Evolutionary conservation across 2,329 filamentous ascomycete species (phyloP).

Genomic region (Claviceps quebecensis): DNA sequence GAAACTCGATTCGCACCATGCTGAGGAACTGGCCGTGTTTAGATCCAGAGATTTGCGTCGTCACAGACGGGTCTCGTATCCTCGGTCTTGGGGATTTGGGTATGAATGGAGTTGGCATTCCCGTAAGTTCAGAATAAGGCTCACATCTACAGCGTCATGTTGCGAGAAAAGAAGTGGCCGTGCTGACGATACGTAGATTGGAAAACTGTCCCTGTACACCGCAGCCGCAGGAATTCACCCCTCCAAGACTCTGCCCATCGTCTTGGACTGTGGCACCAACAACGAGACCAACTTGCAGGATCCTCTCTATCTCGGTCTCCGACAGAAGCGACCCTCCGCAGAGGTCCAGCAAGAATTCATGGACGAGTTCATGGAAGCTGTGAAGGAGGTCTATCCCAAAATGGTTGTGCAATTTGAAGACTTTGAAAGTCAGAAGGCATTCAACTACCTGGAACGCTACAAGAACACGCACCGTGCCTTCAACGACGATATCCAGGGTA

Average conservation of each 20-base stretch:
- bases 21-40: constrained; percentile 85
- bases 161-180: not conserved
- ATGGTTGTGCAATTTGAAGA: constrained; percentile 89
- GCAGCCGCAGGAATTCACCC: constrained; percentile 91
- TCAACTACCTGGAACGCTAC: constrained; percentile 84
- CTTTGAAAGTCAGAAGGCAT: constrained; percentile 85
- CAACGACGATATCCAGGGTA: constrained; percentile 97
- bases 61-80: constrained; percentile 90
- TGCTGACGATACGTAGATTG: constrained; percentile 39
- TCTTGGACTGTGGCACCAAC: constrained; percentile 51
- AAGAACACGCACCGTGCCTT: constrained; percentile 84
- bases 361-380: constrained; percentile 92
- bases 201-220: constrained; percentile 90
- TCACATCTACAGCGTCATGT: not conserved
- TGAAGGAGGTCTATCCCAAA: constrained; percentile 55
- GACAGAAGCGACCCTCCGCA: constrained; percentile 63
- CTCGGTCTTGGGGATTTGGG: constrained; percentile 88
- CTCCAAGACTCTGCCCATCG: constrained; percentile 62
- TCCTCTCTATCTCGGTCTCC: constrained; percentile 77
- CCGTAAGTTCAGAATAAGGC: constrained; percentile 37
- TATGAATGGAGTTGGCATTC: constrained; percentile 95
- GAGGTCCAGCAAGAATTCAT: constrained; percentile 80
- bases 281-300: constrained; percentile 54
- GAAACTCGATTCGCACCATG: constrained; percentile 76
- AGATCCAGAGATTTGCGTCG: constrained; percentile 87